Evolutionary conservation across 2,329 filamentous ascomycete genomes (phyloP), one percentile per base, ranked within the genome.

Genomic region (Phialophora chinensis): DNA sequence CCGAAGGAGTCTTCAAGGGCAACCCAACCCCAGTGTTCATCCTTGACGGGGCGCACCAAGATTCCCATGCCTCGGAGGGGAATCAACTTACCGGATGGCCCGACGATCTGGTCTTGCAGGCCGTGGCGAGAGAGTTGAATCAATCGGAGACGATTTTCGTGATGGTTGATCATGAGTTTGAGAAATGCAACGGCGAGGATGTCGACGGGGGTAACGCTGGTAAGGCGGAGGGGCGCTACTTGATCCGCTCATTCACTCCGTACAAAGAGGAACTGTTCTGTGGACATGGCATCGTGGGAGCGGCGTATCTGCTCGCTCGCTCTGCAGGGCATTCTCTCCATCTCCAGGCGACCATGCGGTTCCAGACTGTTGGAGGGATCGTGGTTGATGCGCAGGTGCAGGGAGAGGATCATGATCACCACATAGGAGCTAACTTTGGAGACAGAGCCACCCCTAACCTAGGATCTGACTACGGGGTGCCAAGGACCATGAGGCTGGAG

Each of bases 101-200:
- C 11, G 35, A 25, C 31, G 23, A 23, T 12, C 0, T 6, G 29
- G 20, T 47, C n/a, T 42, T 63, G 17, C 62, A 63, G 29, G 35
- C 33, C 23, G 56, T 63, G 33, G 62, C 62, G 38, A 55, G 62
- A 23, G 62, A 63, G 31, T 23, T 63, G 54, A 63, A 63, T 52
- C 62, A 63, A 23, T 63, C 62, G 7, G 54, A 63, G 20, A 63
- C 62, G 10, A 58, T 63, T 38, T 63, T 63, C 42, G 54, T 63
- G 33, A 58, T 27, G 54, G 7, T 49, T 8, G 23, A 33, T 10
- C 23, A 52, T 14, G 35, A 49, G 12, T 2, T 14, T 8, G 11
- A 47, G 4, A 31, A 31, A 11, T 2, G 5, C 44, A 25, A 49
- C 17, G 42, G 58, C 20, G 52, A 38, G 17, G 5, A 31, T 53